phyloP scores from a whole-genome alignment of 2,329 filamentous ascomycete genomes.

The Phaeosphaeriaceae sp. region DNA sequence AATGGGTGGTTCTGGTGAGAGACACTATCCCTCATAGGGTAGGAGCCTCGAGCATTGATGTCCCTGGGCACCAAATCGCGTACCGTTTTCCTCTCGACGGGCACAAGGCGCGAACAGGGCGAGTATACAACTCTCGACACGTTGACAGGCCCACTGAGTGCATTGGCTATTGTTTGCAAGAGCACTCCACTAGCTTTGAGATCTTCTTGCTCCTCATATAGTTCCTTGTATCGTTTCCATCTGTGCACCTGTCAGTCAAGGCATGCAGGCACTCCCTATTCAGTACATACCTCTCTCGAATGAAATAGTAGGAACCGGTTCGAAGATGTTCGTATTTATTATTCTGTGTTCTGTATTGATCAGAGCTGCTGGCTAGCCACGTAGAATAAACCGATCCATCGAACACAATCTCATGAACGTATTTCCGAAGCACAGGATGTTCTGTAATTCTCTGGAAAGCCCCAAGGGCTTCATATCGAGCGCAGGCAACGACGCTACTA shows the following conservation, averaged over 20 bases:
- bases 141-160: slow-evolving; percentile 32
- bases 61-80: slow-evolving; percentile 29
- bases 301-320: slow-evolving; percentile 16
- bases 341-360: slow-evolving; percentile 11
- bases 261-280: not conserved
- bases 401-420: slow-evolving; percentile 42
- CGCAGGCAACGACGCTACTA: slow-evolving; percentile 30
- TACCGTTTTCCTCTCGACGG: slow-evolving; percentile 25
- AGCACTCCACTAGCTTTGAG: slow-evolving; percentile 30
- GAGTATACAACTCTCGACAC: slow-evolving; percentile 35
- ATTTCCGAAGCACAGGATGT: slow-evolving; percentile 29
- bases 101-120: slow-evolving; percentile 26
- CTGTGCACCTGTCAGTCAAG: slow-evolving; percentile 12
- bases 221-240: slow-evolving; percentile 31
- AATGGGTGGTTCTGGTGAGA: slow-evolving; percentile 24
- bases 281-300: slow-evolving; percentile 14
- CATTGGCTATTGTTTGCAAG: slow-evolving; percentile 29
- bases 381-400: slow-evolving; percentile 34
- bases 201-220: slow-evolving; percentile 37
- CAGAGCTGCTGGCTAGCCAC: slow-evolving; percentile 18
- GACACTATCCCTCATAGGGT: not conserved
- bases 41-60: not conserved
- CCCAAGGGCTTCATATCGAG: slow-evolving; percentile 38
- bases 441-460: slow-evolving; percentile 35
- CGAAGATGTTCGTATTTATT: slow-evolving; percentile 10